Conservation (phyloP, 148 eudicot species). For the Fallopia convolvulus region DNA sequence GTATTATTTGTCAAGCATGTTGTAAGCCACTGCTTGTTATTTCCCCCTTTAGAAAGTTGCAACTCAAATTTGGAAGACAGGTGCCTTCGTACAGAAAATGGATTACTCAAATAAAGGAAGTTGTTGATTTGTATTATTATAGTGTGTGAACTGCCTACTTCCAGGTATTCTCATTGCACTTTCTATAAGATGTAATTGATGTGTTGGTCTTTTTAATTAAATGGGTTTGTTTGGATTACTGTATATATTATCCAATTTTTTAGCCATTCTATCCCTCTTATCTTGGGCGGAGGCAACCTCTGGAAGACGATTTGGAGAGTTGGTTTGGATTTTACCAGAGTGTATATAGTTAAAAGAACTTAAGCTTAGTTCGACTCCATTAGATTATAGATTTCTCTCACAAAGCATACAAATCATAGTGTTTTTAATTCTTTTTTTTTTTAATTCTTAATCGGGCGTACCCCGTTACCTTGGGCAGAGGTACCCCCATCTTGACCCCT, state of each 20-base stretch:
- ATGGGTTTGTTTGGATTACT: neutral
- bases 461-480: too few relatives aligned
- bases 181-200: neutral
- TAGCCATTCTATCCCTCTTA: too few relatives aligned
- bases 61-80: too few relatives aligned
- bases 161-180: conserved; percentile 23
- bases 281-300: too few relatives aligned
- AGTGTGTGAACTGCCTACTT: conserved; percentile 64
- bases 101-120: neutral
- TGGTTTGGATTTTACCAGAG: too few relatives aligned
- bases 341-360: neutral
- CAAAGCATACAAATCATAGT: neutral
- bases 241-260: conserved; percentile 22
- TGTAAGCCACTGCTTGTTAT: too few relatives aligned
- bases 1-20: too few relatives aligned
- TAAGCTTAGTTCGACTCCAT: neutral
- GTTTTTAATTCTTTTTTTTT: too few relatives aligned
- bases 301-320: too few relatives aligned
- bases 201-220: neutral
- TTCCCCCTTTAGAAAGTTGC: too few relatives aligned
- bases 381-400: neutral
- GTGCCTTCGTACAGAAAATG: neutral
- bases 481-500: too few relatives aligned
- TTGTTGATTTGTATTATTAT: conserved; percentile 45
- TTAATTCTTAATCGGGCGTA: neutral